These are phyloP conservation scores for Wilcoxina mikolae DNA, from an alignment of 495 filamentous ascomycete species.

Conservation along the genomic window DNA sequence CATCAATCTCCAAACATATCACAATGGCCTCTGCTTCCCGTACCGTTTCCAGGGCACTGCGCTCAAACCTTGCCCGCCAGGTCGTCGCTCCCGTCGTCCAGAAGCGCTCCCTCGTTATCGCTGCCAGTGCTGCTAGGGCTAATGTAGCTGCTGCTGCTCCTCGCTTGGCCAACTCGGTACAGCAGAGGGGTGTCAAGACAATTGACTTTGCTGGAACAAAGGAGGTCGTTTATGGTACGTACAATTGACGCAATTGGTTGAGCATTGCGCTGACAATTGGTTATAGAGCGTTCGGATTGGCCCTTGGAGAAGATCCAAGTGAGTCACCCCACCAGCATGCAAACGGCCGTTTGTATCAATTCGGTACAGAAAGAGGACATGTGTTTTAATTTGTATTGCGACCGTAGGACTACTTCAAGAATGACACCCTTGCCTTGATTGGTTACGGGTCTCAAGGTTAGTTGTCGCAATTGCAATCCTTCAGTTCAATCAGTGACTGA, in stretches of 20 bases:
- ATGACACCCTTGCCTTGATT: slow-evolving; percentile 97
- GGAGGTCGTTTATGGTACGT: slow-evolving; percentile 79
- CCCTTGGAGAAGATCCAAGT: slow-evolving; percentile 90
- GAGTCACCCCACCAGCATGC: slow-evolving; percentile 30
- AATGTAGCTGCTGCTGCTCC: slow-evolving; percentile 40
- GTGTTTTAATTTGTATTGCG: slow-evolving; percentile 7
- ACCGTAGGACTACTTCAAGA: slow-evolving; percentile 95
- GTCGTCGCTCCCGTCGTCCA: slow-evolving; percentile 50
- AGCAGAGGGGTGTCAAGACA: slow-evolving; percentile 71
- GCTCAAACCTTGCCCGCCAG: slow-evolving; percentile 57
- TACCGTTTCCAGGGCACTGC: slow-evolving; percentile 67
- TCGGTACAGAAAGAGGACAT: not conserved
- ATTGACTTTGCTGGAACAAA: slow-evolving; percentile 88
- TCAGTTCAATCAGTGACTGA: not conserved
- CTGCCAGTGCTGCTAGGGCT: slow-evolving; percentile 44
- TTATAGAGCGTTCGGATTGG: slow-evolving; percentile 89
- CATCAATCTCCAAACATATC: slow-evolving; percentile 20
- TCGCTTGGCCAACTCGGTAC: slow-evolving; percentile 38
- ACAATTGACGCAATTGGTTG: slow-evolving; percentile 2
- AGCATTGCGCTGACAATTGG: not conserved
- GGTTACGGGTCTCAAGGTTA: slow-evolving; percentile 84
- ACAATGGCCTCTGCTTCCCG: slow-evolving; percentile 63
- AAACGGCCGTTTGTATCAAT: not conserved
- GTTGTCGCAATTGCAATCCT: not conserved
- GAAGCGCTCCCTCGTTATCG: slow-evolving; percentile 54